Evolutionary conservation across 1,284 basidiomycete genomes (phyloP).

Genomic region (Sporisorium iseilematis-ciliati): DNA sequence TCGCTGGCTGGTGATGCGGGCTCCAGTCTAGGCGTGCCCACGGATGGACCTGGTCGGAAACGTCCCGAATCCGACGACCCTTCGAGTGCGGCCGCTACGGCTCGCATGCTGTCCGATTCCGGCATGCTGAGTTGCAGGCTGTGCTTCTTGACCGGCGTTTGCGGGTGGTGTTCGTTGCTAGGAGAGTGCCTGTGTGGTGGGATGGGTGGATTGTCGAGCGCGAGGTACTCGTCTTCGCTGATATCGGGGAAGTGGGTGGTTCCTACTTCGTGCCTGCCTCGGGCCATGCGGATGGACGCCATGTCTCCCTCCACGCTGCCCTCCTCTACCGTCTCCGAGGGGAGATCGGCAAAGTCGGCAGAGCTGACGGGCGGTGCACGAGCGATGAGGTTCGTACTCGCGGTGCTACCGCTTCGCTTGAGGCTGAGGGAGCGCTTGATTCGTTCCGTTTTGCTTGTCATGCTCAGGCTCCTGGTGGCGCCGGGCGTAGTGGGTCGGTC

Average conservation of each 20-base stretch:
- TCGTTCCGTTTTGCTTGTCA: conserved; percentile 28
- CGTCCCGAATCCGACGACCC: conserved; percentile 18
- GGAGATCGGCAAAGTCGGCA: conserved; percentile 42
- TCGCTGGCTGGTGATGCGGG: conserved; percentile 23
- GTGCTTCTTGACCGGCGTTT: conserved; percentile 15
- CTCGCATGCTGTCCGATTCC: conserved; percentile 42
- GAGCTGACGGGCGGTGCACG: conserved; percentile 56
- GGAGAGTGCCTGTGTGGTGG: conserved; percentile 5
- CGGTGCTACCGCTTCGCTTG: conserved; percentile 37
- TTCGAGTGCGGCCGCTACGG: conserved; percentile 34
- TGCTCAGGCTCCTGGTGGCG: conserved; percentile 19
- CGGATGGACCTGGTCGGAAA: conserved; percentile 31
- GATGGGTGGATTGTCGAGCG: conserved; percentile 19
- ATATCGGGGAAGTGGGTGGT: conserved; percentile 26
- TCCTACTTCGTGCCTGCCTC: conserved; percentile 25
- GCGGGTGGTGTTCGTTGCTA: neutral
- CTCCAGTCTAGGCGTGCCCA: conserved; percentile 32
- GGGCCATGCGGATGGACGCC: conserved; percentile 39
- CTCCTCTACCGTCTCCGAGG: conserved; percentile 8
- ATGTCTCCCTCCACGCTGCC: conserved; percentile 21
- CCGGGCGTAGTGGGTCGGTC: conserved; percentile 20
- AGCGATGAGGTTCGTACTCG: conserved; percentile 34
- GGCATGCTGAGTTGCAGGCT: conserved; percentile 15
- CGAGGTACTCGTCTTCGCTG: conserved; percentile 37
- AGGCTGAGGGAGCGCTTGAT: conserved; percentile 51